Evolutionary conservation across 1,284 basidiomycete species (phyloP).

Genomic region (Laetiporus sulphureus): DNA sequence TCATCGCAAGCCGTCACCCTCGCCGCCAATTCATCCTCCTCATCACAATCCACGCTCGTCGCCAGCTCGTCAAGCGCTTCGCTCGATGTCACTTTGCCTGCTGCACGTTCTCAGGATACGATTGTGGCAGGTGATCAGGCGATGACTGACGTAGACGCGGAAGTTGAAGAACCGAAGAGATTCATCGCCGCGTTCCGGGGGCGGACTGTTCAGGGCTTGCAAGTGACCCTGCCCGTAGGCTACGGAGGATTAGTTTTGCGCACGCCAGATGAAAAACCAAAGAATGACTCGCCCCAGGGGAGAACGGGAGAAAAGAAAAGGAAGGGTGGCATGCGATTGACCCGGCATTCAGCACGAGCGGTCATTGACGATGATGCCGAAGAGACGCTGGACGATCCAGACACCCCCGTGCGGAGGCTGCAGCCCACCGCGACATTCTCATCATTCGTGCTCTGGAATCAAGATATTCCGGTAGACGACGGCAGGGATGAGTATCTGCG

Average conservation of each 20-base stretch:
- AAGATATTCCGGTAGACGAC: conserved; percentile 62
- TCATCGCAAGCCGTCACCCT: too few relatives aligned
- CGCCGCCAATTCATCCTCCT: background rate
- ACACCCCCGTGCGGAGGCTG: conserved; percentile 30
- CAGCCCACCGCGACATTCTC: conserved; percentile 47
- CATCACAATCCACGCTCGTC: conserved; percentile 14
- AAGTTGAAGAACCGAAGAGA: background rate
- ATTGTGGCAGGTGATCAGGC: background rate
- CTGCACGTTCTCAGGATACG: conserved; percentile 7
- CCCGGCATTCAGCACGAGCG: conserved; percentile 17
- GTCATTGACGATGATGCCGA: conserved; percentile 15
- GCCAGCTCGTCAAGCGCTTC: conserved; percentile 10
- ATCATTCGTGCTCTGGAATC: conserved; percentile 63
- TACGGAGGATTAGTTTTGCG: conserved; percentile 61
- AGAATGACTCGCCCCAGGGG: conserved; percentile 8
- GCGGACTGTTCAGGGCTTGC: conserved; percentile 58
- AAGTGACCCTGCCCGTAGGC: conserved; percentile 53
- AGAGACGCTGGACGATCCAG: conserved; percentile 9
- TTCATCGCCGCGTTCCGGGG: conserved; percentile 68
- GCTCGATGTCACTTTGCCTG: background rate
- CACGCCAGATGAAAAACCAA: conserved; percentile 19
- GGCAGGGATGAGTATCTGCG: conserved; percentile 64
- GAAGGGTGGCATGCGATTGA: conserved; percentile 14
- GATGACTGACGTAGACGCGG: background rate
- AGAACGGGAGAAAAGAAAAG: conserved; percentile 1